phyloP scores from a whole-genome alignment of 345 rosid species.

The Zanthoxylum bungeanum region DNA sequence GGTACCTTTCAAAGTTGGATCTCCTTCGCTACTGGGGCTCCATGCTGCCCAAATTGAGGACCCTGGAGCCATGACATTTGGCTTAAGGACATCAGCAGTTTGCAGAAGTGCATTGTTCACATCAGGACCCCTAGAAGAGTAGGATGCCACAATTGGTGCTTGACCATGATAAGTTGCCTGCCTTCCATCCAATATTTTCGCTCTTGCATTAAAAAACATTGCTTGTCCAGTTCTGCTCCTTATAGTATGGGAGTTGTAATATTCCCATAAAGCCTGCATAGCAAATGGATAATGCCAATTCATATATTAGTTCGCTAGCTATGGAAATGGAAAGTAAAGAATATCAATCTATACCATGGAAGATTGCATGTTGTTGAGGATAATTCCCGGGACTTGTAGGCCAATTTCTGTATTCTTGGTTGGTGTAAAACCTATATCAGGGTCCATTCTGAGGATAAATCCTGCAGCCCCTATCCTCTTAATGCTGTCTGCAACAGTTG shows the following conservation, averaged over 20 bases:
- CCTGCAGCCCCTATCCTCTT: conserved; percentile 45
- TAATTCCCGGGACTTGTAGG: conserved; percentile 35
- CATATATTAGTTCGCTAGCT: not conserved
- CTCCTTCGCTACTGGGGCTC: conserved; percentile 45
- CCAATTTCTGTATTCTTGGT: conserved; percentile 37
- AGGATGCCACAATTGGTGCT: conserved; percentile 46
- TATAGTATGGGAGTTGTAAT: conserved; percentile 36
- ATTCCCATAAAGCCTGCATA: conserved; percentile 43
- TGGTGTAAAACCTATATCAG: conserved; percentile 32
- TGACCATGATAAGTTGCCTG: conserved; percentile 30
- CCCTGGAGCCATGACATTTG: conserved; percentile 51
- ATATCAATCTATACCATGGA: conserved; percentile 27
- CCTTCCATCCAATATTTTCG: conserved; percentile 46
- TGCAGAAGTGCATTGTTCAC: conserved; percentile 42
- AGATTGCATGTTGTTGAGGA: conserved; percentile 38
- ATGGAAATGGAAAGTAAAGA: not conserved
- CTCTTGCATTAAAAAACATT: conserved; percentile 33
- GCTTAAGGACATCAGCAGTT: conserved; percentile 50
- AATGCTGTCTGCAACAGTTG: conserved; percentile 38
- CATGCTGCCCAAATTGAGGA: conserved; percentile 55
- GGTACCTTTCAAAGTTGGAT: conserved; percentile 35
- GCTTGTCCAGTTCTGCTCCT: conserved; percentile 30
- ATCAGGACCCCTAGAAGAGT: conserved; percentile 51
- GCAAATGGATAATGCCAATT: not conserved
- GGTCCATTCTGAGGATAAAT: conserved; percentile 43